These are phyloP conservation scores for Barbarea vulgaris DNA, from an alignment of 345 rosid genomes.

Conservation along the genomic window DNA sequence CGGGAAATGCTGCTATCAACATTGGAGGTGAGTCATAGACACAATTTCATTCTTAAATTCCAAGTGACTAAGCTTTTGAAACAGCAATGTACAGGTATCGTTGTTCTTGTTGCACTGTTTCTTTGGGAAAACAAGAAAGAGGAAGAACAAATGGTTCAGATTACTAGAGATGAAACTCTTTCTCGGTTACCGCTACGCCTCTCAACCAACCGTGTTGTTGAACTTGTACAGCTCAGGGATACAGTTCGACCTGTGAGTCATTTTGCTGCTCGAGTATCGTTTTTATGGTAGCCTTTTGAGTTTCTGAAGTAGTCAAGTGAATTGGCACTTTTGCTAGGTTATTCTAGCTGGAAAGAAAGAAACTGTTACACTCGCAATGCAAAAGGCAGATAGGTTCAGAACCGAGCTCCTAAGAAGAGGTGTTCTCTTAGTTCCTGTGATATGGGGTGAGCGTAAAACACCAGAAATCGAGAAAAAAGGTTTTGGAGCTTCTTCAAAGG, in stretches of 20 bases:
- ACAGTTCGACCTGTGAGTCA: constrained; percentile 87
- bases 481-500: constrained; percentile 66
- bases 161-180: constrained; percentile 82
- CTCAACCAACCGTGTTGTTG: constrained; percentile 89
- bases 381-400: constrained; percentile 83
- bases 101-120: constrained; percentile 70
- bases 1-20: constrained; percentile 81
- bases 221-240: constrained; percentile 93
- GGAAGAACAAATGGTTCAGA: constrained; percentile 94
- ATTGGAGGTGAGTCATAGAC: constrained; percentile 69
- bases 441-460: constrained; percentile 72
- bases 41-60: neutral
- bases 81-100: constrained; percentile 82
- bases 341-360: constrained; percentile 88
- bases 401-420: constrained; percentile 87
- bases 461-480: constrained; percentile 72
- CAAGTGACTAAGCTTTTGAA: constrained; percentile 60
- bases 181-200: constrained; percentile 91
- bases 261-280: neutral
- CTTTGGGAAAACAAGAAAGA: constrained; percentile 95
- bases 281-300: neutral
- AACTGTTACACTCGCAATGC: constrained; percentile 62
- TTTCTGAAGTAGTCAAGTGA: constrained; percentile 15
- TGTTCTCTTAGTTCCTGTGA: constrained; percentile 85
- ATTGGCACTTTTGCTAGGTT: constrained; percentile 53